Evolutionary conservation across 192 early-diverging fungal genomes (phyloP), one percentile per base, ranked within the genome.

Genomic region (Backusella australiensis): DNA sequence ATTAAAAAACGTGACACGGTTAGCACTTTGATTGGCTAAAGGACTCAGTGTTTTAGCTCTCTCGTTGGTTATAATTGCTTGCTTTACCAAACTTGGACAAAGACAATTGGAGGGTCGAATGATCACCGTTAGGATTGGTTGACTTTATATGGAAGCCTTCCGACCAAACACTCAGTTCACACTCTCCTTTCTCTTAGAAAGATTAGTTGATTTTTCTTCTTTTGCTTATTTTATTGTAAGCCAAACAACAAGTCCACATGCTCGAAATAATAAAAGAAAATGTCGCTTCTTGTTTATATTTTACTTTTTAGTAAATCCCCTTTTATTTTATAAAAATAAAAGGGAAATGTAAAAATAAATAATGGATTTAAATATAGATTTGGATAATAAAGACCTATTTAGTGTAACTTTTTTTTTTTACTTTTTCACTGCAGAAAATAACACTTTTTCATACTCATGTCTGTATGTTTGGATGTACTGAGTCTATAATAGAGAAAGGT

Each of bases 1-100:
- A 63, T 63, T 63, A 63, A 63, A 63, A 63, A 63, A 63, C 56
- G 56, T 63, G 56, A 63, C 56, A 63, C 56, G 56, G 56, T 29
- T 63, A 63, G 56, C 23, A 26, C 56, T 29, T 29, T 63, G 23
- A 63, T 63, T 63, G 56, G 56, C 3, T 29, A 12, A 56, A n/a
- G 3, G 56, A 4, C 29, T 63, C 26, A 59, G 11, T 11, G 4
- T 26, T 12, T 59, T 29, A 14, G 12, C 23, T 4, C n/a, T 63
- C 26, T 63, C n/a, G 6, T 56, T 56, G 53, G 42, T 17, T 44
- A 6, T n/a, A n/a, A 56, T 63, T 63, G 21, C 26, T 63, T 32
- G 56, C 2, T 29, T 26, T 63, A 29, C 56, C 56, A 63, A 63
- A 63, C 56, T 29, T 26, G 29, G 56, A 23, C 3, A 63, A 63